Conservation (phyloP, 2,329 filamentous ascomycete species). For the Thelonectria discophora region DNA sequence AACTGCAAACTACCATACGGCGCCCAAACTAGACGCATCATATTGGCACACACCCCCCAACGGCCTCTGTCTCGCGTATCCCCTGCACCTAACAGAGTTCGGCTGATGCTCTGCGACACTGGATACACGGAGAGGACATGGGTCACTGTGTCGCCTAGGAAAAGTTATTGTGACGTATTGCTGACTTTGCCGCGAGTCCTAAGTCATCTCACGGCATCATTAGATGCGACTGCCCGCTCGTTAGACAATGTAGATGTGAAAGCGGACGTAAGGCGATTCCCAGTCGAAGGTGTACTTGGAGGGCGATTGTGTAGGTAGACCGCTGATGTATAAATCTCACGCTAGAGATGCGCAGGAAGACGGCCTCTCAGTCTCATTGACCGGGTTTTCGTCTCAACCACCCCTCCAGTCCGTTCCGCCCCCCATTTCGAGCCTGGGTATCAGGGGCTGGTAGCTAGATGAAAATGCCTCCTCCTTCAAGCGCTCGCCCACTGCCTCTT, state of each 20-base stretch:
- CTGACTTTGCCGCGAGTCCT: no score
- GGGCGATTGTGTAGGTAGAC: background rate
- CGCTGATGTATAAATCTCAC: background rate
- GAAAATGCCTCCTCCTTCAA: background rate
- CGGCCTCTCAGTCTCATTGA: background rate
- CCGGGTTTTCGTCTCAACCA: background rate
- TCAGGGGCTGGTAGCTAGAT: background rate
- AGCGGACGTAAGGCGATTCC: background rate
- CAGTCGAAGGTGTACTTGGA: background rate
- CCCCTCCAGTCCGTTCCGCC: background rate
- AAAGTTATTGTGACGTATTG: no score
- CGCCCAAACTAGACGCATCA: no score
- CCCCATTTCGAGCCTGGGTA: background rate
- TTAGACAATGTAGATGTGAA: background rate
- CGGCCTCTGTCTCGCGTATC: no score
- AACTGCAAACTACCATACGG: no score
- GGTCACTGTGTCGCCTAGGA: no score
- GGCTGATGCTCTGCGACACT: no score
- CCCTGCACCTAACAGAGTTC: no score
- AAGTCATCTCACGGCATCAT: background rate
- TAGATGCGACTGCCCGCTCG: background rate
- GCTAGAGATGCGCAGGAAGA: background rate
- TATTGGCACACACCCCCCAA: no score
- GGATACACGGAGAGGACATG: no score
- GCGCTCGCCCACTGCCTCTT: background rate